These are phyloP conservation scores for Xanthoconium stramineum DNA, from an alignment of 768 basidiomycete species.

Conservation along the genomic window DNA sequence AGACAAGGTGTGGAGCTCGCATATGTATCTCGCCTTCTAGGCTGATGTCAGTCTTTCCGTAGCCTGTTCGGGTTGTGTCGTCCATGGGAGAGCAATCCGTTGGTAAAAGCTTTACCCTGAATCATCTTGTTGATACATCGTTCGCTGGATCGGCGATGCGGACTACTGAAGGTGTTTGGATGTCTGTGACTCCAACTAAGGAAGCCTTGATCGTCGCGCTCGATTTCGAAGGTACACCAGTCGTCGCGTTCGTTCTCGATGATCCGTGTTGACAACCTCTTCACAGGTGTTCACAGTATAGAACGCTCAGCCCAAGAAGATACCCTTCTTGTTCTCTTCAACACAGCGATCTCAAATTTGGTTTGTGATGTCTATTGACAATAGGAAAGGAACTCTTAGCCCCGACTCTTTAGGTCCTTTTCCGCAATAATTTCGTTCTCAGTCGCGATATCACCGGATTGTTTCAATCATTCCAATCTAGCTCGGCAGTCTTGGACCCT, in stretches of 20 bases:
- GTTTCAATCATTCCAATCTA: conserved; percentile 60
- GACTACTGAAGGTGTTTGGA: conserved; percentile 64
- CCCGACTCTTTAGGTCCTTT: conserved; percentile 44
- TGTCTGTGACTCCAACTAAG: conserved; percentile 60
- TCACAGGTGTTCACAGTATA: conserved; percentile 59
- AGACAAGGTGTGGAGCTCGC: conserved; percentile 38
- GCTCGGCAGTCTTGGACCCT: conserved; percentile 54
- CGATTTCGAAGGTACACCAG: conserved; percentile 55
- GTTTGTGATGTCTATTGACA: conserved; percentile 29
- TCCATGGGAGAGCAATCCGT: conserved; percentile 71
- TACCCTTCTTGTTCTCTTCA: conserved; percentile 60
- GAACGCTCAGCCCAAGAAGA: conserved; percentile 64
- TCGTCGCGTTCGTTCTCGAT: background rate
- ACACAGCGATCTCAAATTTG: conserved; percentile 63
- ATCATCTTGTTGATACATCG: conserved; percentile 62
- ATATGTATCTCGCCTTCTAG: background rate
- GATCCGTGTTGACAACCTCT: background rate
- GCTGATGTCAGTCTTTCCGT: background rate
- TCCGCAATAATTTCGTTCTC: conserved; percentile 63
- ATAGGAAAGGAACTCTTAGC: background rate
- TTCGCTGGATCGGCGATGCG: conserved; percentile 65
- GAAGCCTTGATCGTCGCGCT: conserved; percentile 54
- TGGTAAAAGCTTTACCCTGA: conserved; percentile 56
- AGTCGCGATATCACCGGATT: conserved; percentile 59
- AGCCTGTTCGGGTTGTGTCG: conserved; percentile 63